Conservation (phyloP, 257 asterid species). For the Scutellaria barbata region DNA sequence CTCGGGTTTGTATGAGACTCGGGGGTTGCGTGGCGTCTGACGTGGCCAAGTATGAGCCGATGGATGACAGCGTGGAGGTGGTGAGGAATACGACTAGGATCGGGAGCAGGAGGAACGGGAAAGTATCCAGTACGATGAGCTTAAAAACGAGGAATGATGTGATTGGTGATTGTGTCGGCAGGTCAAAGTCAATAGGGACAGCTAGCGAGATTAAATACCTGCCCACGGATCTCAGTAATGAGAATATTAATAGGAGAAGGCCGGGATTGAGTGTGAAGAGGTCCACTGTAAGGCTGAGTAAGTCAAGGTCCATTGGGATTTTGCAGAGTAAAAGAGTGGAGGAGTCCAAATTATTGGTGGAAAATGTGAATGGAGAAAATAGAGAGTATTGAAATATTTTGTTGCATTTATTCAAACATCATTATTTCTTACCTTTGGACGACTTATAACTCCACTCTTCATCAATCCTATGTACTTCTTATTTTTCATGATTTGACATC, state of each 20-base stretch:
- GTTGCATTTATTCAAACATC: too few species aligned
- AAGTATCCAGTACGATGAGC: slow-evolving; percentile 52
- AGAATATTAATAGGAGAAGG: slow-evolving; percentile 34
- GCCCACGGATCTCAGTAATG: slow-evolving; percentile 41
- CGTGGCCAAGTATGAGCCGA: slow-evolving; percentile 49
- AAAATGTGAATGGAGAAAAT: background rate
- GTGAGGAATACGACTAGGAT: slow-evolving; percentile 29
- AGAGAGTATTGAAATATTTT: too few species aligned
- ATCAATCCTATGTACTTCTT: too few species aligned
- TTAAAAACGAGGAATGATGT: slow-evolving; percentile 20
- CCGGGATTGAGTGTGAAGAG: slow-evolving; percentile 59
- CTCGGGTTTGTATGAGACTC: slow-evolving; percentile 41
- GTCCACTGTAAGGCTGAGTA: slow-evolving; percentile 57
- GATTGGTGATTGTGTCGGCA: slow-evolving; percentile 45
- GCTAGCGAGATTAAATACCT: slow-evolving; percentile 52
- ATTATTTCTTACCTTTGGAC: too few species aligned
- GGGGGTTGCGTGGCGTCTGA: slow-evolving; percentile 63
- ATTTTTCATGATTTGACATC: too few species aligned
- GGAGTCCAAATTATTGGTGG: slow-evolving; percentile 54
- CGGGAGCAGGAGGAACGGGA: slow-evolving; percentile 58
- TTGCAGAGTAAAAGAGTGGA: slow-evolving; percentile 52
- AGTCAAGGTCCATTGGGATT: slow-evolving; percentile 76
- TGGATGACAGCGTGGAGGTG: slow-evolving; percentile 64
- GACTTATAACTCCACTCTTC: too few species aligned
- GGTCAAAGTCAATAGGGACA: slow-evolving; percentile 73